Evolutionary conservation across 257 asterid genomes (phyloP).

Genomic region (Cynanchum wilfordii): DNA sequence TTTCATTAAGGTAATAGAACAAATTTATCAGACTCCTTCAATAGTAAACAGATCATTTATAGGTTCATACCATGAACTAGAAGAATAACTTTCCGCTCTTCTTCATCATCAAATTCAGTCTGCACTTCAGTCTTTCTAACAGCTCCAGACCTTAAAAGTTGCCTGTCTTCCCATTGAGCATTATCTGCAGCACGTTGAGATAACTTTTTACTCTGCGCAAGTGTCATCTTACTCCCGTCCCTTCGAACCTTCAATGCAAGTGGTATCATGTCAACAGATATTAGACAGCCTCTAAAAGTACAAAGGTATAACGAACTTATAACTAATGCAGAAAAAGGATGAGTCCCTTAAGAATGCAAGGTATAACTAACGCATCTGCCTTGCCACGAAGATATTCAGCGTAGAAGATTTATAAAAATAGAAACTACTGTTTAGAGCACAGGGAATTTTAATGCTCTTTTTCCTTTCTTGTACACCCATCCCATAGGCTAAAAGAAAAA

Average conservation of each 20-base stretch:
- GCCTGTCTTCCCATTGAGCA: slow-evolving; percentile 99
- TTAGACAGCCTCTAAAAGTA: neutral
- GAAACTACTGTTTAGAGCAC: neutral
- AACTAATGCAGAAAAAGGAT: neutral
- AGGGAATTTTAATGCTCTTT: neutral
- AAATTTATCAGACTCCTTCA: neutral
- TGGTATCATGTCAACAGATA: neutral
- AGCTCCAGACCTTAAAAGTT: slow-evolving; percentile 95
- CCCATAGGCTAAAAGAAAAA: neutral
- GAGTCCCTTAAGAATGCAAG: neutral
- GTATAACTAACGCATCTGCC: neutral
- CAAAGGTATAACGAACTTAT: neutral
- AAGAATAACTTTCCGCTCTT: slow-evolving; percentile 86
- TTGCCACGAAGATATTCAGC: neutral
- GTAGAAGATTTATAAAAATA: neutral
- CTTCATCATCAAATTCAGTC: slow-evolving; percentile 96
- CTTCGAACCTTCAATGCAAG: slow-evolving; percentile 51
- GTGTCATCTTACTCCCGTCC: slow-evolving; percentile 96
- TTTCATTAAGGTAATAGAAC: neutral
- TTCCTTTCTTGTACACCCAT: neutral
- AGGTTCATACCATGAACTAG: slow-evolving; percentile 77
- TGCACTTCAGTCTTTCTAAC: slow-evolving; percentile 94
- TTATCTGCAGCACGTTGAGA: slow-evolving; percentile 97
- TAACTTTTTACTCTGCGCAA: slow-evolving; percentile 87
- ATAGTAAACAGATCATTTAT: neutral